Evolutionary conservation across 345 rosid genomes (phyloP).

Genomic region (Eucalyptus erythrocorys): DNA sequence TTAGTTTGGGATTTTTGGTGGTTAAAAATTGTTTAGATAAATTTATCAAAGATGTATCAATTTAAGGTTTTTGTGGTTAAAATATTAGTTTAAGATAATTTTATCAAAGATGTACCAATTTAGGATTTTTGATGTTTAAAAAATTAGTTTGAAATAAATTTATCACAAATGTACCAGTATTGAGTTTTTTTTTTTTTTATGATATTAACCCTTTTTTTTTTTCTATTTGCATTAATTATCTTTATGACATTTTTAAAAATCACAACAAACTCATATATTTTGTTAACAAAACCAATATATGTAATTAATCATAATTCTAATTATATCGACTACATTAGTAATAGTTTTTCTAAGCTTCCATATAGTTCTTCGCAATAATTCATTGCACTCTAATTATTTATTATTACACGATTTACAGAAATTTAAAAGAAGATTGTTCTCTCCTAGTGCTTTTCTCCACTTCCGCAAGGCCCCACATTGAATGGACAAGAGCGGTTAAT

Average conservation of each 20-base stretch:
- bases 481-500: not conserved
- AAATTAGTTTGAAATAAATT: too few relatives aligned
- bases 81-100: too few relatives aligned
- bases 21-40: too few relatives aligned
- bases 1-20: too few relatives aligned
- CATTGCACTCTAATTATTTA: not conserved
- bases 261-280: not conserved
- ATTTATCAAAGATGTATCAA: accelerated
- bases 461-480: not conserved
- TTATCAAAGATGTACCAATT: accelerated
- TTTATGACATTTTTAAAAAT: not conserved
- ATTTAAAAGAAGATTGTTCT: not conserved
- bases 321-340: not conserved
- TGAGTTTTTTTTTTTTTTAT: too few relatives aligned
- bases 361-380: not conserved
- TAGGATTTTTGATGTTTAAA: too few relatives aligned
- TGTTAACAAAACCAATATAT: not conserved
- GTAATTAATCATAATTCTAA: not conserved
- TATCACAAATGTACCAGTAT: accelerated
- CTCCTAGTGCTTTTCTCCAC: not conserved
- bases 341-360: not conserved
- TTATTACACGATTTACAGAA: not conserved
- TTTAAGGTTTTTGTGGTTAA: too few relatives aligned
- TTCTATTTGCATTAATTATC: not conserved
- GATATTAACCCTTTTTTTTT: too few relatives aligned